A percentile compares a stretch with the other conserved stretches of the same genome.
Evolutionary conservation across 2,329 filamentous ascomycete species (phyloP).

Genomic region (Colletotrichum echinochloae): DNA sequence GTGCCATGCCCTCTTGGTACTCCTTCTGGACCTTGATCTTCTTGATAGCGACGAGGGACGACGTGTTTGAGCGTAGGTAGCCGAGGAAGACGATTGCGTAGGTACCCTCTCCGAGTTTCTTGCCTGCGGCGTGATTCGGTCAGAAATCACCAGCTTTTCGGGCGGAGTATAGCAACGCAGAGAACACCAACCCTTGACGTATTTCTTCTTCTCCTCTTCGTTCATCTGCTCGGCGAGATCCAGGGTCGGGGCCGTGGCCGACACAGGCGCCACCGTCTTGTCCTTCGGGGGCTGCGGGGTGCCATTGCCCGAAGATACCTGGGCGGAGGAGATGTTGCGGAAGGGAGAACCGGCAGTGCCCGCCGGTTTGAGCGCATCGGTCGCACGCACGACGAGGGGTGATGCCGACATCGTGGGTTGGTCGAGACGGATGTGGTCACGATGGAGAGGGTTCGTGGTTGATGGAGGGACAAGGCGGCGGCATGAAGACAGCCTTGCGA

Average conservation of each 20-base stretch:
- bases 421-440: constrained; percentile 16
- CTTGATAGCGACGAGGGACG: constrained; percentile 87
- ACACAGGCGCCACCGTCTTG: constrained; percentile 40
- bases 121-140: constrained; percentile 65
- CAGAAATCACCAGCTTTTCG: background rate
- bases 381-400: constrained; percentile 57
- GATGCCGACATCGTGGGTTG: constrained; percentile 58
- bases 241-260: constrained; percentile 55
- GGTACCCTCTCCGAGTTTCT: constrained; percentile 94
- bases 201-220: constrained; percentile 85
- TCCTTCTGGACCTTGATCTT: constrained; percentile 91
- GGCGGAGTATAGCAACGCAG: background rate
- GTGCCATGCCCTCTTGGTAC: constrained; percentile 90
- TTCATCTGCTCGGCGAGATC: constrained; percentile 85
- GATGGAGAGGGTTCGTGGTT: constrained; percentile 4
- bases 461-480: constrained; percentile 17
- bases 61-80: constrained; percentile 79
- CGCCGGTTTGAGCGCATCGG: constrained; percentile 49
- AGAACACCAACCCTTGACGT: constrained; percentile 78
- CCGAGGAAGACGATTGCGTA: constrained; percentile 97
- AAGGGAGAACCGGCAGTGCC: constrained; percentile 58
- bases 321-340: constrained; percentile 55
- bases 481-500: constrained; percentile 32
- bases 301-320: constrained; percentile 57
- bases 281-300: constrained; percentile 53